Evolutionary conservation across 495 filamentous ascomycete genomes (phyloP), one percentile per base, ranked within the genome.

Genomic region (Neurospora tetrasperma): DNA sequence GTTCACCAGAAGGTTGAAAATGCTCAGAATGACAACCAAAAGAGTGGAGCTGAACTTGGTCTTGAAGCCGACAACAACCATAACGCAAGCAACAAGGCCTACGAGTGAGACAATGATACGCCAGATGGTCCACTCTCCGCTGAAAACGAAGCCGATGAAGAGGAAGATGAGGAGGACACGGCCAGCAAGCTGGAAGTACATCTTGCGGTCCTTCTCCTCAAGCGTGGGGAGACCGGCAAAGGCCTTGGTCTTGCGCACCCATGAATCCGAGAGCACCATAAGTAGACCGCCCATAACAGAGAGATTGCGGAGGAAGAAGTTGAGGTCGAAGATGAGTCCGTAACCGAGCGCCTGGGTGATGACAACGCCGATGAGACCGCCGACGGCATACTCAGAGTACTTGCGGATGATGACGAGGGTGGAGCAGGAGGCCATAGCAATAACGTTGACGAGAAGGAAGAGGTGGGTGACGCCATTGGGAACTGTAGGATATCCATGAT

Each of bases 31-130:
- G 70, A 98, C 88, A 41, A 99, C 96, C 70, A 99, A 85, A 74
- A 98, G 89, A 42, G 94, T 93, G 18, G 96, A 95, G 80, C 95
- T 98, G 87, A 91, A 97, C 88, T 99, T 99, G 73, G 96, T 94
- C 90, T 99, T 99, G 88, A 99, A 99, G 66, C 96, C 96, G 73
- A 99, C 96, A 54, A 97, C 92, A 73, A 99, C 96, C 96, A 99
- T 99, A 75, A 99, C 90, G 78, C 96, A 98, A 48, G 96, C 94
- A 59, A 97, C 88, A 72, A 94, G 86, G 69, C 96, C 96, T 73
- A 98, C 84, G 70, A 93, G 74, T 76, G 90, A 93, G 42, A 98
- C 96, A 62, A 92, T 72, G 68, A 98, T 84, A 76, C 96, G 88
- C 86, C 92, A 92, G 74, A 97, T 80, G 75, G 89, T 92, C 96